Base-by-base conservation (phyloP, 2,329 filamentous ascomycete species). In the Sclerotinia borealis region DNA sequence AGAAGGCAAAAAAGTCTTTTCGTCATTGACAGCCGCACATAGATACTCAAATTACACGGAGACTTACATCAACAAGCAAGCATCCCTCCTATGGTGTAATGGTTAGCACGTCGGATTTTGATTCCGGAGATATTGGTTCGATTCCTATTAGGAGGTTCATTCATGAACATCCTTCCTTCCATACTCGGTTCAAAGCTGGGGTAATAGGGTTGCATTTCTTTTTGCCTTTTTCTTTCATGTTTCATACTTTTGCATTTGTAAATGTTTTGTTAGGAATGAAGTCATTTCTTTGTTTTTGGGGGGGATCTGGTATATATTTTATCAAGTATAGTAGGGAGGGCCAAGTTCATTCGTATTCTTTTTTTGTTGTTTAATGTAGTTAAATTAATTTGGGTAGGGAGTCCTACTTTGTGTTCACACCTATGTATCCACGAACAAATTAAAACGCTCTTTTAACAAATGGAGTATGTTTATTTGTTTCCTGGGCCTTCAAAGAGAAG, bases 51-150 rank as follows among this genome's bases (percentile, higher is more conserved):
- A n/a, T n/a, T 1, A 47, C 4, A 27, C 5, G 13, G 3, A 1
- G 5, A 0, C 6, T 6, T 17, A 4, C 17, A 27, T 11, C 17
- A 27, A 19, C 13, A 39, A 49, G 19, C 22, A 49, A 27, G n/a
- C 19, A 58, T 15, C 47, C 68, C 65, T 70, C 66, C 59, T 66
- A 67, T 73, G 70, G 71, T 73, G 71, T 73, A 73, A 70, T 67
- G 71, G 71, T 73, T 68, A 72, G 70, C 71, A 73, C 71, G 68
- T 60, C 59, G 65, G 69, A 68, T 70, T 29, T n/a, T n/a, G n/a
- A n/a, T n/a, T n/a, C n/a, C n/a, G 43, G 43, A 47, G 43, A 47
- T 47, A 47, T 47, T 47, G 43, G 43, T 47, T 47, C 43, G 43
- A 47, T 47, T 47, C 43, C 43, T 47, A 47, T 47, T 47, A 47